Conservation (phyloP, 345 rosid species). For the Syzygium aromaticum region DNA sequence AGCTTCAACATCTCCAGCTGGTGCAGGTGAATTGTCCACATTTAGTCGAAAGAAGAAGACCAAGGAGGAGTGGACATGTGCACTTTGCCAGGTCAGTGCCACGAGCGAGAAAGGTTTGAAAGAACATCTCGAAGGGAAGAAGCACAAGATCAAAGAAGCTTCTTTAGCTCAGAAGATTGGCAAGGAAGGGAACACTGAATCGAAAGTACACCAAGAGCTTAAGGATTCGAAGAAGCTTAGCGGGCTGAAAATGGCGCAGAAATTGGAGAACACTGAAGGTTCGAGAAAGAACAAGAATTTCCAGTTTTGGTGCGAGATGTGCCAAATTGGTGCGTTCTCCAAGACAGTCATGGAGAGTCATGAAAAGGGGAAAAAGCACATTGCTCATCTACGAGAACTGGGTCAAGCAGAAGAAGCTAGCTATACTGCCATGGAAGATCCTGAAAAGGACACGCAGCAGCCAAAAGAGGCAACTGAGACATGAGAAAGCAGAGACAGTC, state of each 20-base stretch:
- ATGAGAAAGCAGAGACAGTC: not conserved
- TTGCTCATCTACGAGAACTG: constrained; percentile 11
- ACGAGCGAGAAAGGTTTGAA: constrained; percentile 30
- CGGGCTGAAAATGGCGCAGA: not conserved
- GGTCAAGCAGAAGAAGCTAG: not conserved
- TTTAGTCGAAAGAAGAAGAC: constrained; percentile 14
- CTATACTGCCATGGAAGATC: not conserved
- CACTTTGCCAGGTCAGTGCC: constrained; percentile 31
- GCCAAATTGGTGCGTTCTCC: constrained; percentile 25
- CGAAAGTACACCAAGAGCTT: not conserved
- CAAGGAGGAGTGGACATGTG: constrained; percentile 40
- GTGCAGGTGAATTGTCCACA: constrained; percentile 3
- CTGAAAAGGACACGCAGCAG: not conserved
- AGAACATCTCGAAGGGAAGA: constrained; percentile 33
- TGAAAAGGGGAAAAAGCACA: constrained; percentile 47
- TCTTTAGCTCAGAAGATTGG: not conserved
- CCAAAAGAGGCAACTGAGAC: not conserved
- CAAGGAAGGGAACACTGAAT: not conserved
- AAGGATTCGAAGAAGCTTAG: not conserved
- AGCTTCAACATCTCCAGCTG: constrained; percentile 13
- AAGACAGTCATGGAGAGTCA: constrained; percentile 30
- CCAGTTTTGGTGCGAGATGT: constrained; percentile 44
- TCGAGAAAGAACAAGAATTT: constrained; percentile 6
- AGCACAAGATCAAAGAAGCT: constrained; percentile 28
- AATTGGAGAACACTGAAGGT: not conserved